These are phyloP conservation scores for Dipodascopsis uninucleata DNA, from an alignment of 805 yeast genomes.

Conservation along the genomic window DNA sequence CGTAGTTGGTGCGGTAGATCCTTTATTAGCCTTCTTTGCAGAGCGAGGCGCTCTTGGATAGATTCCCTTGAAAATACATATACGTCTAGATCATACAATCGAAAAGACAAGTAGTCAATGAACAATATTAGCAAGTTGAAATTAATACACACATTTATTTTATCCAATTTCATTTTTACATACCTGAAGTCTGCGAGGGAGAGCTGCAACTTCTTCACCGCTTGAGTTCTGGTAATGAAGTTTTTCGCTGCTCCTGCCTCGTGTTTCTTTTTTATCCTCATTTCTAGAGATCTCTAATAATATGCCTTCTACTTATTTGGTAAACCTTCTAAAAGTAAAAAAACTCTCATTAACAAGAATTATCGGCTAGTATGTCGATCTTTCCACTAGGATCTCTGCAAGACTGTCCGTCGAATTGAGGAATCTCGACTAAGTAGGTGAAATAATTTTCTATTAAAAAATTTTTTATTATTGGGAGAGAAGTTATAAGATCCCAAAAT, in stretches of 20 bases:
- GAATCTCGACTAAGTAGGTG: too few species aligned
- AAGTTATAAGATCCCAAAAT: too few species aligned
- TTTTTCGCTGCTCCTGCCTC: slow-evolving; percentile 84
- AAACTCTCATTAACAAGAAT: too few species aligned
- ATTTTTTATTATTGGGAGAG: too few species aligned
- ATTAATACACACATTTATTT: neutral
- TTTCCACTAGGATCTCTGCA: too few species aligned
- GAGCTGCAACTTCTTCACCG: slow-evolving; percentile 84
- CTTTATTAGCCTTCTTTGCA: slow-evolving; percentile 95
- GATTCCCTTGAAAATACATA: slow-evolving; percentile 96
- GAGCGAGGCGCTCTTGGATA: slow-evolving; percentile 95
- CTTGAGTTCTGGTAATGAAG: slow-evolving; percentile 91
- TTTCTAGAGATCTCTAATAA: slow-evolving; percentile 5
- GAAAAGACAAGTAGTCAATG: neutral
- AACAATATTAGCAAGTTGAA: neutral
- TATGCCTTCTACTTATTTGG: neutral
- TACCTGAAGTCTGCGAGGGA: slow-evolving; percentile 83
- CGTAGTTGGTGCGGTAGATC: slow-evolving; percentile 94
- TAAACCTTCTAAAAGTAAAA: too few species aligned
- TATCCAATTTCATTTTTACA: neutral
- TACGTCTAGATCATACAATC: slow-evolving; percentile 50
- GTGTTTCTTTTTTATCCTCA: slow-evolving; percentile 75
- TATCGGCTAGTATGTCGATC: too few species aligned
- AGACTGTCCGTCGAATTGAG: too few species aligned
- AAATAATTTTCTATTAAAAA: too few species aligned